Conservation (phyloP, 108 stramenopile genomes). For the Seminavis robusta region DNA sequence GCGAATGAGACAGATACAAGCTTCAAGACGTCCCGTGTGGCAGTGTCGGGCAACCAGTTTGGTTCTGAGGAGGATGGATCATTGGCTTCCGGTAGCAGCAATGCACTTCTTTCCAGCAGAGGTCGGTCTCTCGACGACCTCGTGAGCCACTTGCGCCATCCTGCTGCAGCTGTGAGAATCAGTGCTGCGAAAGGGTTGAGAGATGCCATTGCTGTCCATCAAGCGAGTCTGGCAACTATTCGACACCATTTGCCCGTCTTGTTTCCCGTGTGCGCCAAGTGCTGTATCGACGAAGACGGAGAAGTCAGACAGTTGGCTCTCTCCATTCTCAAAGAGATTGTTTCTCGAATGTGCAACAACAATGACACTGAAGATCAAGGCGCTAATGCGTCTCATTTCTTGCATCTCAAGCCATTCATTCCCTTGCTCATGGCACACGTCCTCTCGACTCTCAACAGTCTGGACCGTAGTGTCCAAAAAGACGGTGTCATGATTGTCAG, state of each 20-base stretch:
- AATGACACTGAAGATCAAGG: too few relatives aligned
- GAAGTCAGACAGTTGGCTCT: constrained; percentile 54
- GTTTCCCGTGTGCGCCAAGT: constrained; percentile 31
- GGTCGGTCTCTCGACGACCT: constrained; percentile 63
- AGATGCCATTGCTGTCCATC: constrained; percentile 48
- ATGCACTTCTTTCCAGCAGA: constrained; percentile 46
- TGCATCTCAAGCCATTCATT: constrained; percentile 51
- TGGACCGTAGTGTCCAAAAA: constrained; percentile 54
- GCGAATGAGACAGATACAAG: constrained; percentile 73
- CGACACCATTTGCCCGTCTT: constrained; percentile 49
- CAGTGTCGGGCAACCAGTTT: constrained; percentile 1
- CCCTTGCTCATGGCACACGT: constrained; percentile 59
- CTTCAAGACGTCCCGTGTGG: constrained; percentile 38
- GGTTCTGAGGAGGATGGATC: constrained; percentile 12
- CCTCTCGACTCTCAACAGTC: constrained; percentile 72
- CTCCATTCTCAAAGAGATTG: constrained; percentile 39
- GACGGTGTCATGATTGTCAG: constrained; percentile 53
- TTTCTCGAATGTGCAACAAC: constrained; percentile 19
- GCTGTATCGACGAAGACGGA: constrained; percentile 66
- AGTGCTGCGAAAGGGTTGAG: constrained; percentile 64
- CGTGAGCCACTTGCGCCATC: constrained; percentile 51
- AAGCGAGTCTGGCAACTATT: constrained; percentile 18
- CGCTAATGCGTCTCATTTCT: too few relatives aligned
- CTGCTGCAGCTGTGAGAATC: constrained; percentile 56
- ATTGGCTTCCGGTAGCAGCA: constrained; percentile 15